Percentiles rank a stretch among this genome's conserved stretches.
These are phyloP conservation scores for Nicotiana attenuata DNA, from an alignment of 257 asterid species.

Conservation along the genomic window DNA sequence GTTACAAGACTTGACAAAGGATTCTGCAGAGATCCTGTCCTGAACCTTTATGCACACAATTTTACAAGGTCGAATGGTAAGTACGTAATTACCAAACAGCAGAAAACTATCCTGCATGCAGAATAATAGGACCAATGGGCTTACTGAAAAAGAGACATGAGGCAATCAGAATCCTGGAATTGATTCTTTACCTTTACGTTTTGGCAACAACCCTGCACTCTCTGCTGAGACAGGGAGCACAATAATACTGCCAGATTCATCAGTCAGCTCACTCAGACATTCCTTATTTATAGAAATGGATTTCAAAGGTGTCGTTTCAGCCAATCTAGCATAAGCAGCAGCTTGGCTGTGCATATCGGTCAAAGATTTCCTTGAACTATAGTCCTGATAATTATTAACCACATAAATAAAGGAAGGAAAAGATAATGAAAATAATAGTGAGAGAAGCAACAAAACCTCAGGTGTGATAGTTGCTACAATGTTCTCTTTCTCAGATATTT, in stretches of 20 bases:
- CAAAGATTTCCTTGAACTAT: constrained; percentile 25
- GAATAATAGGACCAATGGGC: not conserved
- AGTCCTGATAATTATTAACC: constrained; percentile 35
- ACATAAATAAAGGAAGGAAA: not conserved
- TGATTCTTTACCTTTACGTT: constrained; percentile 37
- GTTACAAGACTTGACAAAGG: not conserved
- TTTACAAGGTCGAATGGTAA: not conserved
- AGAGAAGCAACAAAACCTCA: constrained; percentile 35
- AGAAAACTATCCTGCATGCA: not conserved
- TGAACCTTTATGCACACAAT: not conserved
- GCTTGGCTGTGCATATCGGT: constrained; percentile 65
- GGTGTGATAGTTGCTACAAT: constrained; percentile 21
- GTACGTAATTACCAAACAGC: not conserved
- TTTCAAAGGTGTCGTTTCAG: constrained; percentile 34
- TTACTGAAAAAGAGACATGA: not conserved
- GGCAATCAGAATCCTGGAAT: not conserved
- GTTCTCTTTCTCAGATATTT: constrained; percentile 30
- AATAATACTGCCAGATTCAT: constrained; percentile 68
- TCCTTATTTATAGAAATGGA: constrained; percentile 35
- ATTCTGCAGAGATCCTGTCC: not conserved
- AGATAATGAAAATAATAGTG: not conserved
- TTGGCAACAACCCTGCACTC: constrained; percentile 69
- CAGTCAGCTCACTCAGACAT: constrained; percentile 59
- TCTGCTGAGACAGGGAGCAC: constrained; percentile 90
- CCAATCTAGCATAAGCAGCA: constrained; percentile 50